Evolutionary conservation across 805 yeast species (phyloP).

Genomic region (Saturnispora silvae): DNA sequence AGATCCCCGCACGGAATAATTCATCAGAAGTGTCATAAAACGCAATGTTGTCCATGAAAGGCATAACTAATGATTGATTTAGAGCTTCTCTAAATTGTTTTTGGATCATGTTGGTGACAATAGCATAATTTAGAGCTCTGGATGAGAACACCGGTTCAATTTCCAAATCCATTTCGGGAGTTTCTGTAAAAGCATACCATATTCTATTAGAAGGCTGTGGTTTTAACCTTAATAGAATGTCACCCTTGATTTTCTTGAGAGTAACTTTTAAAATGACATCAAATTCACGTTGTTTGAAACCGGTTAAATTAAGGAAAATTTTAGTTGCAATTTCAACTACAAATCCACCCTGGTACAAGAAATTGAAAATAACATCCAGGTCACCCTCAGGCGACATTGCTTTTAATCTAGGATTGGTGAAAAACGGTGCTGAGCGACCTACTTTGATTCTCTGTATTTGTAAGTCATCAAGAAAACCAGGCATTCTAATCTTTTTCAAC

Average conservation of each 20-base stretch:
- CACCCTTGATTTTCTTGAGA: constrained; percentile 62
- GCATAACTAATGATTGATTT: constrained; percentile 69
- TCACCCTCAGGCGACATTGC: constrained; percentile 76
- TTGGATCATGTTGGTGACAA: constrained; percentile 73
- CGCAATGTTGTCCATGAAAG: constrained; percentile 80
- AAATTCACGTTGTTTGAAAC: constrained; percentile 65
- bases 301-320: constrained; percentile 56
- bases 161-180: constrained; percentile 64
- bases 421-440: constrained; percentile 72
- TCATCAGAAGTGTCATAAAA: constrained; percentile 58
- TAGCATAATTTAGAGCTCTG: constrained; percentile 63
- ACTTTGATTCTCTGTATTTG: constrained; percentile 60
- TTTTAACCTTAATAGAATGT: constrained; percentile 56
- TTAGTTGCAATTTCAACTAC: constrained; percentile 73
- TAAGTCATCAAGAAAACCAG: constrained; percentile 81
- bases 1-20: constrained; percentile 83
- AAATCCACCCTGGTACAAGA: constrained; percentile 68
- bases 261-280: constrained; percentile 63
- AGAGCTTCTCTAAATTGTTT: constrained; percentile 71
- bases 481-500: constrained; percentile 68
- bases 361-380: constrained; percentile 45
- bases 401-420: constrained; percentile 60
- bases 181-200: constrained; percentile 80
- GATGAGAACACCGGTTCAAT: constrained; percentile 91
- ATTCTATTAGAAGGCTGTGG: constrained; percentile 86